These are phyloP conservation scores for Quercus lobata DNA, from an alignment of 331 rosid genomes.

Conservation along the genomic window DNA sequence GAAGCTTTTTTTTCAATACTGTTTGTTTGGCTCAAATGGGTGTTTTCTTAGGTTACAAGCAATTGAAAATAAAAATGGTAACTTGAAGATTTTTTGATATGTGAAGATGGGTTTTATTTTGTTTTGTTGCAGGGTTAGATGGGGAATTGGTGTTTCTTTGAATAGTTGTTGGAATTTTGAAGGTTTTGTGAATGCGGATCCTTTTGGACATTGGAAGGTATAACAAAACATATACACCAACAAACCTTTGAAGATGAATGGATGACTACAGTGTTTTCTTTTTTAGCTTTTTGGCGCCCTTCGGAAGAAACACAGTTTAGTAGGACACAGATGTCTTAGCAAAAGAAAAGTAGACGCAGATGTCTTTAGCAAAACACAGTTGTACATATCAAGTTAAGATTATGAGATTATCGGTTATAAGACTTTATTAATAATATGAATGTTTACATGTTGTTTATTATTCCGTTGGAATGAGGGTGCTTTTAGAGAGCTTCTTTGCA, in stretches of 20 bases:
- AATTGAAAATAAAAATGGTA: not conserved
- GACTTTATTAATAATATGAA: not conserved
- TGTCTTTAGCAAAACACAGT: not conserved
- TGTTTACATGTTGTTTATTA: not conserved
- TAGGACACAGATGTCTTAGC: too few species aligned
- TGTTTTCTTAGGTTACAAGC: not conserved
- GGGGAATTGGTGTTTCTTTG: not conserved
- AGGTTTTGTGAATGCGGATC: constrained; percentile 12
- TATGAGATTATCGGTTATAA: constrained; percentile 2
- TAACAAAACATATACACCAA: constrained; percentile 13
- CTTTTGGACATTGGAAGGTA: constrained; percentile 24
- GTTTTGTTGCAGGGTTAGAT: constrained; percentile 28
- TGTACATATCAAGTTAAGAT: too few species aligned
- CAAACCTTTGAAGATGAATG: constrained; percentile 25
- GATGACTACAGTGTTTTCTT: constrained; percentile 11
- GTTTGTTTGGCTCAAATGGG: too few species aligned
- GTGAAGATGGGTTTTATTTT: not conserved
- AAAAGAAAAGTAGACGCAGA: constrained; percentile 6
- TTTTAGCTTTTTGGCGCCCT: not conserved
- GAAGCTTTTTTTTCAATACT: not conserved
- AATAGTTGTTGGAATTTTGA: constrained; percentile 11
- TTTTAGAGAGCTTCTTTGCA: not conserved
- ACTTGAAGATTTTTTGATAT: not conserved
- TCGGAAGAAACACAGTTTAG: too few species aligned
- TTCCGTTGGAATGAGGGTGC: not conserved